Base-by-base conservation (phyloP, 345 rosid genomes). In the Lepidium sativum region DNA sequence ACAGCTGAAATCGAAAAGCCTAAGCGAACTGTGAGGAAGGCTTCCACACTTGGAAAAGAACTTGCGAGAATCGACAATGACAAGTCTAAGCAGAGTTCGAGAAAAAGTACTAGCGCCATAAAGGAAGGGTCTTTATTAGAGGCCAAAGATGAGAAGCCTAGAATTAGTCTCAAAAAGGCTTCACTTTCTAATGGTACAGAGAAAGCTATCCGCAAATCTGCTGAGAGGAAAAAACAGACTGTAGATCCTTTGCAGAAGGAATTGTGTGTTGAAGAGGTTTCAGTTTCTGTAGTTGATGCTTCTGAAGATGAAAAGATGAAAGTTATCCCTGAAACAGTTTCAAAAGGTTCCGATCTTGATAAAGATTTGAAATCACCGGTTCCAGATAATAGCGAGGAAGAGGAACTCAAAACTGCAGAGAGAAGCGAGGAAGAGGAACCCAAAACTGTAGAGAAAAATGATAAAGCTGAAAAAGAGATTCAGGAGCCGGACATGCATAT, bases 11-110 rank as follows among this genome's bases (percentile, higher is more conserved):
- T 62, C 10, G 82, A 77, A 13, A 88, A 81, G 73, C 69, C 74
- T 41, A 88, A 83, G 63, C 73, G 79, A 25, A 77, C 47, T 62
- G 63, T 67, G 31, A 80, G 83, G 66, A 88, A 82, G 64, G 57
- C 72, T 67, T 75, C 87, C 41, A 44, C 78, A 49, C 82, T 61
- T 70, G 68, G 77, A 57, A 70, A 69, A 65, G 84, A 84, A 53
- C 76, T 74, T 64, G 56, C 80, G 1, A 80, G 80, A 80, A 71
- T 34, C 40, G 86, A 68, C 78, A 50, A 50, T 58, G 84, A 76
- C 61, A 86, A 82, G 79, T 63, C 67, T 60, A 91, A 83, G 68
- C 77, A 64, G 57, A 72, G 38, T 76, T 65, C 59, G 7, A 80
- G 84, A 74, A 88, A 78, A 67, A 63, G 72, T 68, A 69, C 78